Evolutionary conservation across 345 rosid species (phyloP), one percentile per base, ranked within the genome.

Genomic region (Trapa bicornis): DNA sequence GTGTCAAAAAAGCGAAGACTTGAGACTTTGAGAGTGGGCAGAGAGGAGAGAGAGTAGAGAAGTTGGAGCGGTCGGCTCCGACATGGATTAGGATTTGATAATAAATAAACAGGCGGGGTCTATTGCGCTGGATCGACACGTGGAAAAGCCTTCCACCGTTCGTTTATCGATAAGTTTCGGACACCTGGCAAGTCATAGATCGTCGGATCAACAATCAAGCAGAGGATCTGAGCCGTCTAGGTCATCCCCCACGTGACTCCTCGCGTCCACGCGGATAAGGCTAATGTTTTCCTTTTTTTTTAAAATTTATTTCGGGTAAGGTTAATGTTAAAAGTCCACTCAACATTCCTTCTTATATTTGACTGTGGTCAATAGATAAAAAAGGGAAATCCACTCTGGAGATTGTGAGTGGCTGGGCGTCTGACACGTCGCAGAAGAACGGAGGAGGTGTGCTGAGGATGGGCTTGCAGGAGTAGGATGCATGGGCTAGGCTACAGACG

Each of bases 141-240:
- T 64, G 75, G 75, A 33, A 17, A 0, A 39, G 4, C 37, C 41
- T n/a, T n/a, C 14, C 61, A 33, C 74, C 76, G 74, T 77, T 73
- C 57, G 54, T 77, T 73, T 77, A 3, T 45, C 64, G 80, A 76
- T 77, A 77, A 77, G 74, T 64, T 70, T 64, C 47, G 6, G 74
- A 64, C 66, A 69, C 63, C 39, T 35, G 70, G 67, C 16, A 17
- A 2, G 7, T 6, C 9, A n/a, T 43, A 1, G 5, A 16, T 65
- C 75, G 61, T 68, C 47, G 14, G 75, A 72, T 76, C 32, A 17
- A 3, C 11, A 2, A 22, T 37, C 47, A 29, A 35, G 12, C 0
- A 5, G 33, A 37, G 10, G 67, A 71, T 71, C 47, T 45, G 33
- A 65, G 7, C 50, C 65, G 69, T 71, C 47, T 47, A 67, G 36